A percentile compares a stretch with the other conserved stretches of the same genome.
Evolutionary conservation across 805 yeast species (phyloP).

Genomic region (Dipodascus geniculatus): DNA sequence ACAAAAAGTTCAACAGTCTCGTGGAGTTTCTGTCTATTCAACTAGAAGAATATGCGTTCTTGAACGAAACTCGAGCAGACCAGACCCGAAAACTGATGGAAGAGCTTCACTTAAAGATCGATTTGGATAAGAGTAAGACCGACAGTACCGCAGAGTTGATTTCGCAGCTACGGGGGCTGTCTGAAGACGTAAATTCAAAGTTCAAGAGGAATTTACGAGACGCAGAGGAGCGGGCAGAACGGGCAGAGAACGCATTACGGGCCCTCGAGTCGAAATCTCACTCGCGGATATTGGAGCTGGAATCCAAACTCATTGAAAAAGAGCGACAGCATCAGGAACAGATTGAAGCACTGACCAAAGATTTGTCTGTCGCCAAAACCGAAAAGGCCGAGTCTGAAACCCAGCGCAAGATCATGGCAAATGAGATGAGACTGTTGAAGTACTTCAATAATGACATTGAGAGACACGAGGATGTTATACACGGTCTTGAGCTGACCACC

Average conservation of each 20-base stretch:
- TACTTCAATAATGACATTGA: background rate
- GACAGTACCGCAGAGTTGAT: background rate
- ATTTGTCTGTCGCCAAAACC: background rate
- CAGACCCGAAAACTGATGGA: slow-evolving; percentile 52
- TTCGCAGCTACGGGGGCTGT: background rate
- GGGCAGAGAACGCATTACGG: background rate
- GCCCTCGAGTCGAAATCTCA: slow-evolving; percentile 15
- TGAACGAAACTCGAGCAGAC: slow-evolving; percentile 74
- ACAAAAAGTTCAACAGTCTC: background rate
- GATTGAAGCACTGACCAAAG: background rate
- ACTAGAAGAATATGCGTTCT: slow-evolving; percentile 21
- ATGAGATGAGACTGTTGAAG: background rate
- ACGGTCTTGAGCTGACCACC: background rate
- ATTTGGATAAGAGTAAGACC: background rate
- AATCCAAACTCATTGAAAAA: background rate
- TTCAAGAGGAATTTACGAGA: background rate
- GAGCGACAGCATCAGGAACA: background rate
- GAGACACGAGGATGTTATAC: background rate
- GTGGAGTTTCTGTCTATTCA: background rate
- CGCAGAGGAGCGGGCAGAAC: background rate
- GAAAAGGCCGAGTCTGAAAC: background rate
- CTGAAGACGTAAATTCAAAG: background rate
- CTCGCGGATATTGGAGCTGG: background rate
- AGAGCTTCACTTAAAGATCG: slow-evolving; percentile 29
- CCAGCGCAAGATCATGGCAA: background rate